Conservation (phyloP, 2,329 filamentous ascomycete species). For the Harringtonia lauricola region DNA sequence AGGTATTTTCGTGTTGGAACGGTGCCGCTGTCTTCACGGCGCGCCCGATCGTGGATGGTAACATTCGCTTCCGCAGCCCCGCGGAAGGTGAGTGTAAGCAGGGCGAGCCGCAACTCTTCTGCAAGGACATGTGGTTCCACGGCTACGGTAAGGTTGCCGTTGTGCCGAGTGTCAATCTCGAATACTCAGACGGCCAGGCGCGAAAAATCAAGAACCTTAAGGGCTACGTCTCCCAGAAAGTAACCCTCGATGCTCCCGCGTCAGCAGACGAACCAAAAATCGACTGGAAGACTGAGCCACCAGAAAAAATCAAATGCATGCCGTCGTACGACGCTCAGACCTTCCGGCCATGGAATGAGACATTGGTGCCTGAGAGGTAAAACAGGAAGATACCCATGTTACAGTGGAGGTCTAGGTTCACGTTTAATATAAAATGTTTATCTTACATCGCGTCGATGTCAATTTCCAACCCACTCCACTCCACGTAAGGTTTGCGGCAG, state of each 20-base stretch:
- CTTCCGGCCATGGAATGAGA: conserved; percentile 30
- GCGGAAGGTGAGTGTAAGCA: conserved; percentile 34
- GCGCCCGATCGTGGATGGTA: conserved; percentile 27
- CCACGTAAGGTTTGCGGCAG: too few relatives aligned
- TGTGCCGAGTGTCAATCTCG: conserved; percentile 43
- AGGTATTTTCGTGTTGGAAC: conserved; percentile 49
- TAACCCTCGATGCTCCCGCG: conserved; percentile 16
- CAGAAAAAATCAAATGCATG: conserved; percentile 36
- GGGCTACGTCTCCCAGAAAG: conserved; percentile 32
- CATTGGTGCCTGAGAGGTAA: neutral
- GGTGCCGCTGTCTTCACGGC: conserved; percentile 39
- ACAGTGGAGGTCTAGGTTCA: too few relatives aligned
- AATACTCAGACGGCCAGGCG: conserved; percentile 36
- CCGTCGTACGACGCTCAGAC: conserved; percentile 27
- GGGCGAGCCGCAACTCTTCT: conserved; percentile 44
- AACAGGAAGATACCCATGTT: too few relatives aligned
- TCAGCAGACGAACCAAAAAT: conserved; percentile 18
- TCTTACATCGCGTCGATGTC: too few relatives aligned
- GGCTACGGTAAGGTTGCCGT: conserved; percentile 43
- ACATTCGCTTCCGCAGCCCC: conserved; percentile 31
- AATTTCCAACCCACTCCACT: too few relatives aligned
- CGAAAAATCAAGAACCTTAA: conserved; percentile 35
- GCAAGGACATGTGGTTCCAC: conserved; percentile 43
- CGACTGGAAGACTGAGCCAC: conserved; percentile 31
- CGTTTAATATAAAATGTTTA: too few relatives aligned